Percentiles rank a stretch among this genome's conserved stretches.
Evolutionary conservation across 176 grass and related monocot species (phyloP).

Genomic region (Raddia distichophylla): DNA sequence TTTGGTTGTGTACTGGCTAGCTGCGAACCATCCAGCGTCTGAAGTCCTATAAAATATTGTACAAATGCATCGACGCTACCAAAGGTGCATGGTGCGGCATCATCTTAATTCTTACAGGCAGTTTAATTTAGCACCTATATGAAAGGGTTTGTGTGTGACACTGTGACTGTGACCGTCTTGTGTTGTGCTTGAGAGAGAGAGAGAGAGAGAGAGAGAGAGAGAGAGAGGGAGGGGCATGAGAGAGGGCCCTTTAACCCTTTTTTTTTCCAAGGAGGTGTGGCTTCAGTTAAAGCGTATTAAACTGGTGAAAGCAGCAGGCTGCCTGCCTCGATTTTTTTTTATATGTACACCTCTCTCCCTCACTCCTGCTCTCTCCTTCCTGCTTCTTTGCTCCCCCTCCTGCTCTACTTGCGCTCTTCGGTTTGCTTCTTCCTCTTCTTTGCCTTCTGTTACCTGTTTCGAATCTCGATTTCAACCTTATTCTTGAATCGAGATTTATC

Average conservation of each 20-base stretch:
- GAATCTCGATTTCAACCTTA: slow-evolving; percentile 17
- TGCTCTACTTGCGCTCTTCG: slow-evolving; percentile 36
- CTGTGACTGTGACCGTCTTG: neutral
- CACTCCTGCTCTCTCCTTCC: slow-evolving; percentile 29
- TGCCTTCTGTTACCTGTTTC: neutral
- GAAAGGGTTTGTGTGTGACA: slow-evolving; percentile 34
- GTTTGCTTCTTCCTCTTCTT: slow-evolving; percentile 33
- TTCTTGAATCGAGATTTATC: slow-evolving; percentile 34
- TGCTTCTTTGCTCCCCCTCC: slow-evolving; percentile 46
- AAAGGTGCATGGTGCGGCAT: slow-evolving; percentile 35
- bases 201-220: slow-evolving; percentile 25
- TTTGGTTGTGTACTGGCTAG: slow-evolving; percentile 48
- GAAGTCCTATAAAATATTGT: slow-evolving; percentile 32
- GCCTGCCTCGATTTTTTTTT: slow-evolving; percentile 78
- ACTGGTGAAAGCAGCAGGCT: slow-evolving; percentile 58
- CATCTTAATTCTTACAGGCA: slow-evolving; percentile 35
- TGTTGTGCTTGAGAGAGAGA: slow-evolving; percentile 26
- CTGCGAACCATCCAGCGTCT: slow-evolving; percentile 27
- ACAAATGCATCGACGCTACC: slow-evolving; percentile 17
- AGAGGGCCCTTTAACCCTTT: slow-evolving; percentile 63
- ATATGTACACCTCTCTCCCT: slow-evolving; percentile 64
- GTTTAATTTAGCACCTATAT: slow-evolving; percentile 43
- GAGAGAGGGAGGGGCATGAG: slow-evolving; percentile 18
- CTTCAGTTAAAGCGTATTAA: slow-evolving; percentile 92
- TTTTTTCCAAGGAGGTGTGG: slow-evolving; percentile 71